phyloP scores from a whole-genome alignment of 2,329 filamentous ascomycete genomes.

The Fusarium sp. region DNA sequence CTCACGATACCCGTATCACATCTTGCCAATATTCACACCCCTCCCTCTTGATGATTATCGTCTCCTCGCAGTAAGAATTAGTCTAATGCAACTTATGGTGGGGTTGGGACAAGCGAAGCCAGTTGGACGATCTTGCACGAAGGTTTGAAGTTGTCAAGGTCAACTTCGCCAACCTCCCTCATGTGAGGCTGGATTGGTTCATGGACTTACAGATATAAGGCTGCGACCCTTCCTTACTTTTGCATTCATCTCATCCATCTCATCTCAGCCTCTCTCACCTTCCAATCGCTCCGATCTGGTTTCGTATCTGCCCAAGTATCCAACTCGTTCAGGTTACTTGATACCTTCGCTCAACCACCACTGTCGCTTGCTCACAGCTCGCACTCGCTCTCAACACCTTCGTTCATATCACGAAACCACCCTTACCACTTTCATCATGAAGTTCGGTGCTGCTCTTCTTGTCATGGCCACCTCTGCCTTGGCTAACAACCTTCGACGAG shows the following conservation, averaged over 20 bases:
- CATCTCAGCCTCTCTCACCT: constrained; percentile 27
- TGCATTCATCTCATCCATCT: constrained; percentile 28
- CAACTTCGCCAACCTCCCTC: constrained; percentile 25
- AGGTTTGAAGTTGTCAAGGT: constrained; percentile 37
- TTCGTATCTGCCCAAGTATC: constrained; percentile 39
- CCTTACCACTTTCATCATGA: constrained; percentile 38
- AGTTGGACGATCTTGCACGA: constrained; percentile 27
- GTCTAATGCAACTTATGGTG: constrained; percentile 41
- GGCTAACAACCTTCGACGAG: constrained; percentile 38
- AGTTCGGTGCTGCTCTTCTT: constrained; percentile 41
- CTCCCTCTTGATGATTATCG: constrained; percentile 37
- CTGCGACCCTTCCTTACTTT: constrained; percentile 21
- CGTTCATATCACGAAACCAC: constrained; percentile 24
- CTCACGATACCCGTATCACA: constrained; percentile 42
- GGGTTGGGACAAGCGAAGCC: constrained; percentile 33
- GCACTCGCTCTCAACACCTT: constrained; percentile 35
- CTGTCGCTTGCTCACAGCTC: constrained; percentile 36
- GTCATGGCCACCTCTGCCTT: constrained; percentile 43
- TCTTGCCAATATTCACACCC: constrained; percentile 40
- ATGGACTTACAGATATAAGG: constrained; percentile 42
- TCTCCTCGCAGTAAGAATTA: constrained; percentile 30
- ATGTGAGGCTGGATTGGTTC: constrained; percentile 3
- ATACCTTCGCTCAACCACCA: constrained; percentile 41
- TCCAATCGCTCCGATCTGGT: constrained; percentile 19
- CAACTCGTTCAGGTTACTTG: constrained; percentile 49